Base-by-base conservation (phyloP, 2,329 filamentous ascomycete species). In the Trichoderma asperellum region DNA sequence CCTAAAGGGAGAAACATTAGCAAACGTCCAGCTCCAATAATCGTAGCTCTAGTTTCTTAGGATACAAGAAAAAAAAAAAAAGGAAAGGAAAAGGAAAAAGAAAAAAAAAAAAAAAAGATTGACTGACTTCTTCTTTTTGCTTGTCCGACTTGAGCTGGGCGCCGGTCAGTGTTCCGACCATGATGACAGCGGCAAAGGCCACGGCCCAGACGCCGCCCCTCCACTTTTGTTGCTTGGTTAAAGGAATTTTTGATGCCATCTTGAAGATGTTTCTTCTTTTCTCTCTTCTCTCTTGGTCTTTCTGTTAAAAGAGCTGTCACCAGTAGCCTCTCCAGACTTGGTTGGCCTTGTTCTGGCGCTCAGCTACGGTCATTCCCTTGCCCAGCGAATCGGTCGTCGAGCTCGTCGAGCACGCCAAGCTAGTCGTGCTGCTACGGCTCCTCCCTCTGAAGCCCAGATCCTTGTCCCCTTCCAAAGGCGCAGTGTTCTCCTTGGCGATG, bases 141-240 rank as follows among this genome's bases (percentile, higher is more conserved):
- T 81, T 78, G 70, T 84, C 82, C 59, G 80, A 80, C 76, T 85
- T 86, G 57, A 86, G 74, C 57, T 82, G 81, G 7, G 84, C 84
- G 63, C 84, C 84, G 68, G 84, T 85, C 58, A 83, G 78, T 56
- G 81, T 76, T 69, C 84, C 83, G 37, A 84, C 82, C 70, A 82
- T 77, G 70, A 84, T 80, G 68, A 84, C 80, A 70, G 83, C 83
- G 3, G 80, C 81, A 71, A 84, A 80, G 40, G 82, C 83, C 40
- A 76, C 79, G n/a, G 84, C 84, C 75, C 77, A 77, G 67, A 80
- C 69, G 68, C 77, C 79, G 56, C 77, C 73, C 70, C 75, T 77
- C 60, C 80, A 68, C 69, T 78, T 80, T 67, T 80, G 76, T 43
- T 77, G 76, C 57, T 71, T 73, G 24, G 78, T 78, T 75, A 77